Conservation (phyloP, 176 grass and related monocot species). For the Triticum dicoccoides region DNA sequence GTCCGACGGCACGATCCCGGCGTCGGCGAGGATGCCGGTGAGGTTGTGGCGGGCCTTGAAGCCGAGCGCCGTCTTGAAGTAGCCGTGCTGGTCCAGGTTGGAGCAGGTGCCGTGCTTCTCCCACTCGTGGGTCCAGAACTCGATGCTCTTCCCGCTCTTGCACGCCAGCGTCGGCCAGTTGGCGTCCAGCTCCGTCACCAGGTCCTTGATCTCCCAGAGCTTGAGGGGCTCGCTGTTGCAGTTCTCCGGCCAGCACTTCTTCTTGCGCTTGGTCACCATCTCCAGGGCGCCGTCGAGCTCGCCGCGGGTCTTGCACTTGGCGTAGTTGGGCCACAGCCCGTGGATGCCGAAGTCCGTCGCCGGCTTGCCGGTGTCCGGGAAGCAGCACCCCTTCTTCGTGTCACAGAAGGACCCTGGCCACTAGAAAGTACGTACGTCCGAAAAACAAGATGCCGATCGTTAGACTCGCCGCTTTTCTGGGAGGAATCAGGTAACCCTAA, state of each 20-base stretch:
- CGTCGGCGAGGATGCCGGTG: conserved; percentile 36
- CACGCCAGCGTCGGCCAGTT: conserved; percentile 77
- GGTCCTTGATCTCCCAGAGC: conserved; percentile 40
- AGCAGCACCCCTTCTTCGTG: conserved; percentile 53
- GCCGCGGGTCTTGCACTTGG: conserved; percentile 27
- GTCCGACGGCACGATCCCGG: conserved; percentile 59
- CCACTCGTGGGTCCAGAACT: conserved; percentile 90
- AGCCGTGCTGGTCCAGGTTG: conserved; percentile 49
- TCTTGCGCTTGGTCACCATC: not conserved
- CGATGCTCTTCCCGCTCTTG: conserved; percentile 30
- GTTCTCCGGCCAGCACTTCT: conserved; percentile 46
- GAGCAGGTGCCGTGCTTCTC: conserved; percentile 82
- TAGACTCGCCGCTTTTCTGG: not conserved
- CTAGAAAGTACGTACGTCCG: conserved; percentile 10
- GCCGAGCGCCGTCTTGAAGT: conserved; percentile 50
- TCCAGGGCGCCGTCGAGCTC: not conserved
- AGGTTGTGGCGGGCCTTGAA: conserved; percentile 51
- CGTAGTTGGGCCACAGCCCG: conserved; percentile 83
- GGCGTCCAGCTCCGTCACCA: conserved; percentile 28
- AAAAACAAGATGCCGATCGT: not conserved
- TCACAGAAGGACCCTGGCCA: conserved; percentile 83
- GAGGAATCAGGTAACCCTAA: not conserved
- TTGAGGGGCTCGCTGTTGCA: conserved; percentile 26
- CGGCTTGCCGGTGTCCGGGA: conserved; percentile 58
- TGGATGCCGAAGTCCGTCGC: conserved; percentile 73